Percentiles rank a stretch among this genome's conserved stretches.
Evolutionary conservation across 176 grass and related monocot genomes (phyloP).

Genomic region (Eremochloa ophiuroides): DNA sequence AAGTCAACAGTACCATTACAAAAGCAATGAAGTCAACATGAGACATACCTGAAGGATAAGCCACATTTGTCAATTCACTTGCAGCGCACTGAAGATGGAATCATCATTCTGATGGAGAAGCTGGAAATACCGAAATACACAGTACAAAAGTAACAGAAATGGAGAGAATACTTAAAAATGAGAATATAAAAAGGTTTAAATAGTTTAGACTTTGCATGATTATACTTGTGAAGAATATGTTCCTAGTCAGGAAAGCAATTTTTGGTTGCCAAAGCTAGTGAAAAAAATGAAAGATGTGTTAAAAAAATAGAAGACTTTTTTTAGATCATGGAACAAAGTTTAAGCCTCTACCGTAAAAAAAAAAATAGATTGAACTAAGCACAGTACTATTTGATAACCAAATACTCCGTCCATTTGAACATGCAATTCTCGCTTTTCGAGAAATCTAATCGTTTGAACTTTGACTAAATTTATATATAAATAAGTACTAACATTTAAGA

Average conservation of each 20-base stretch:
- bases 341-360: too few relatives aligned
- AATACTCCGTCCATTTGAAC: too few relatives aligned
- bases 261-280: not conserved
- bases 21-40: not conserved
- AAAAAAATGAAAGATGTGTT: not conserved
- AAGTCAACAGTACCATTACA: not conserved
- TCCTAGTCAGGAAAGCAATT: not conserved
- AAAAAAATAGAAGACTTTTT: too few relatives aligned
- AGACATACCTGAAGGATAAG: not conserved
- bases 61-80: not conserved
- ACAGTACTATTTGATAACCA: not conserved
- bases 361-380: too few relatives aligned
- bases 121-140: not conserved
- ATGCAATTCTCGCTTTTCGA: too few relatives aligned
- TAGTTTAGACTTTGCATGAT: not conserved
- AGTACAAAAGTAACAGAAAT: not conserved
- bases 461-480: too few relatives aligned
- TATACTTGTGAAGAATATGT: not conserved
- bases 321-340: too few relatives aligned
- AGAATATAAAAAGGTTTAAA: not conserved
- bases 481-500: too few relatives aligned
- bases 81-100: not conserved
- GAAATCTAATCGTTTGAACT: too few relatives aligned
- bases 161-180: not conserved
- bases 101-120: not conserved